phyloP scores from a whole-genome alignment of 768 basidiomycete species.

The Mrakia gelida region DNA sequence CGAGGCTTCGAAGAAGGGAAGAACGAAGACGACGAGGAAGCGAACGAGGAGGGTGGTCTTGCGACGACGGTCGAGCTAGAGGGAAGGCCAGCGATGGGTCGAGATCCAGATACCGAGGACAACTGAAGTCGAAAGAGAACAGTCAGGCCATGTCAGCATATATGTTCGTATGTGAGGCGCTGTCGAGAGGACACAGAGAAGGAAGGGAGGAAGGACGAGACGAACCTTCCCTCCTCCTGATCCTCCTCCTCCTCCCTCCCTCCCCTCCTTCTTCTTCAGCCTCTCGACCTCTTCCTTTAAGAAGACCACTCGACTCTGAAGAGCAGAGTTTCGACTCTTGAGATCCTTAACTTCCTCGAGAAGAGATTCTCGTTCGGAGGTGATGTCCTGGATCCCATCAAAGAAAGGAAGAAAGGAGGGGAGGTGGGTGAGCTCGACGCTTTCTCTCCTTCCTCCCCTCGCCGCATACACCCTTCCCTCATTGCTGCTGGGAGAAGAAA shows the following conservation, averaged over 20 bases:
- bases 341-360: neutral
- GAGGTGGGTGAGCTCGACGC: too few relatives aligned
- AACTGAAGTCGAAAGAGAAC: neutral
- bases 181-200: neutral
- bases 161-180: too few relatives aligned
- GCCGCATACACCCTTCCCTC: neutral
- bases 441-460: neutral
- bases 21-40: neutral
- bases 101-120: neutral
- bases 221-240: neutral
- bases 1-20: neutral
- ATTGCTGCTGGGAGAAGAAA: neutral
- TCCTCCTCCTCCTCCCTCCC: too few relatives aligned
- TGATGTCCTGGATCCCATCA: too few relatives aligned
- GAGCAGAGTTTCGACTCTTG: neutral
- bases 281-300: neutral
- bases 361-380: neutral
- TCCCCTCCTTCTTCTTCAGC: neutral
- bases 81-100: neutral
- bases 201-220: neutral
- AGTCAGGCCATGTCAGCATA: too few relatives aligned
- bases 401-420: too few relatives aligned
- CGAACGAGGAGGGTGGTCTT: neutral
- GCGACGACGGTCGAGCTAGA: neutral
- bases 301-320: neutral